These are phyloP conservation scores for Fragilariopsis cylindrus DNA, from an alignment of 108 stramenopile genomes.

Conservation along the genomic window DNA sequence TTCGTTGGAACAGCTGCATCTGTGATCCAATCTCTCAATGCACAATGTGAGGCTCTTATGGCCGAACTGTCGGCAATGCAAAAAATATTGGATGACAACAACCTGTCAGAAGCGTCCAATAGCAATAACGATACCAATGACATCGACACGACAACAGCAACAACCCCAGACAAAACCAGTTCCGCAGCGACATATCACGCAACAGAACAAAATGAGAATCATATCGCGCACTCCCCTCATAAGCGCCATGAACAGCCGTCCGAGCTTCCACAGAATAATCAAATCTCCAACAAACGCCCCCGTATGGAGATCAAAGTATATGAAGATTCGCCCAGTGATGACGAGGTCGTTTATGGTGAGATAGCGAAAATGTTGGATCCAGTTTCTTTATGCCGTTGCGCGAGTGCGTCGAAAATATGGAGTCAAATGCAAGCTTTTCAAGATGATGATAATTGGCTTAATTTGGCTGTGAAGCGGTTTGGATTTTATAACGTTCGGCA, in stretches of 20 bases:
- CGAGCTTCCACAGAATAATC: not conserved
- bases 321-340: conserved; percentile 8
- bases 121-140: not conserved
- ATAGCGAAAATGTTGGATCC: conserved; percentile 58
- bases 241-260: conserved; percentile 16
- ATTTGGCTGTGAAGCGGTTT: conserved; percentile 63
- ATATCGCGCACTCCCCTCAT: not conserved
- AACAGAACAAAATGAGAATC: not conserved
- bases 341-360: conserved; percentile 14
- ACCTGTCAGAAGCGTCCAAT: conserved; percentile 1
- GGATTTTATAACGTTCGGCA: conserved; percentile 64
- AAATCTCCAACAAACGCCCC: conserved; percentile 15
- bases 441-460: conserved; percentile 54
- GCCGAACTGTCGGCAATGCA: conserved; percentile 57
- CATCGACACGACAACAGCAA: not conserved
- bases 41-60: conserved; percentile 80
- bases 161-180: not conserved
- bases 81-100: conserved; percentile 23
- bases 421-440: conserved; percentile 45
- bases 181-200: not conserved
- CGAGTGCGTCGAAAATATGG: conserved; percentile 49
- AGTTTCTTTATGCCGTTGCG: conserved; percentile 47
- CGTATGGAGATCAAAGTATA: not conserved
- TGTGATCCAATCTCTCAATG: conserved; percentile 66
- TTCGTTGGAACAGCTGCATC: conserved; percentile 83